Evolutionary conservation across 2,329 filamentous ascomycete species (phyloP).

Genomic region (Emmonsia crescens): DNA sequence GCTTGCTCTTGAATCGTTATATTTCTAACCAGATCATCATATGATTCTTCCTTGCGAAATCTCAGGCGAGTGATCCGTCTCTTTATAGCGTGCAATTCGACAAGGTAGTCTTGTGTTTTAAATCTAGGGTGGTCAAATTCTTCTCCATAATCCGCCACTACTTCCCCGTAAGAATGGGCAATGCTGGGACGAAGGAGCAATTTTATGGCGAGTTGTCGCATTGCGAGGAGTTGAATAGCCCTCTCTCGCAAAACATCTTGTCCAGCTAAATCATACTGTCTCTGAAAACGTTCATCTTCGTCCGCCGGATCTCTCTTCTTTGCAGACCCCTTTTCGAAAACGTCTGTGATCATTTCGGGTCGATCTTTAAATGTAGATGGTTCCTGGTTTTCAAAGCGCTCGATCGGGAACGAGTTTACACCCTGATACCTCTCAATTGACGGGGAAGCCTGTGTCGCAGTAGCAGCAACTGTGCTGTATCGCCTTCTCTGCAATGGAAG

Average conservation of each 20-base stretch:
- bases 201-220: constrained; percentile 30
- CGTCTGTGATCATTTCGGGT: constrained; percentile 8
- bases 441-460: constrained; percentile 9
- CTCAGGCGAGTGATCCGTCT: constrained; percentile 24
- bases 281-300: neutral
- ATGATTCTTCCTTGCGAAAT: constrained; percentile 15
- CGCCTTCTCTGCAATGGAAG: constrained; percentile 17
- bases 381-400: constrained; percentile 9
- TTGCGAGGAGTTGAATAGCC: constrained; percentile 29
- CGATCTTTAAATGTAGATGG: neutral
- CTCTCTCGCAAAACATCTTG: constrained; percentile 24
- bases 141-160: constrained; percentile 22
- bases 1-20: constrained; percentile 15
- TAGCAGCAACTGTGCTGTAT: constrained; percentile 17
- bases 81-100: constrained; percentile 24
- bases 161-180: constrained; percentile 28
- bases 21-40: constrained; percentile 24
- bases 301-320: neutral
- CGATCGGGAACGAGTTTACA: neutral
- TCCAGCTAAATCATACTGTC: neutral
- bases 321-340: neutral
- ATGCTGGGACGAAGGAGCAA: constrained; percentile 29
- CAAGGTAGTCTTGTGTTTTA: constrained; percentile 23
- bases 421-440: neutral
- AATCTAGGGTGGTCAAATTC: constrained; percentile 22